Base-by-base conservation (phyloP, 495 filamentous ascomycete genomes). In the Jackrogersella multiformis region DNA sequence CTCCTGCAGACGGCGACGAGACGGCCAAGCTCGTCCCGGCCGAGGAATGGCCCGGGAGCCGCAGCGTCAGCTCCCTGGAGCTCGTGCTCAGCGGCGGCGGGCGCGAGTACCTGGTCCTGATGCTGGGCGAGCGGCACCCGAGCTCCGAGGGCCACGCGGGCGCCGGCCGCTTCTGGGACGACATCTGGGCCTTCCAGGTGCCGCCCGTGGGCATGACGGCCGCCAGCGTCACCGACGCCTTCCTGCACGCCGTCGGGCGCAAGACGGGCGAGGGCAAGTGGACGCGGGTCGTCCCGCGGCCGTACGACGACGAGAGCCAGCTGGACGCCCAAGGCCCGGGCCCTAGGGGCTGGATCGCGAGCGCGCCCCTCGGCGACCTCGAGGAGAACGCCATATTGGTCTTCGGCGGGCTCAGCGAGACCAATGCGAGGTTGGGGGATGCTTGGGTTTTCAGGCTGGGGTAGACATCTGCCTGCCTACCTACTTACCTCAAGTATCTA, bases 121-220 rank as follows among this genome's bases (percentile, higher is more conserved):
- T 90, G 30, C 85, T 92, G 46, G 92, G 92, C 5, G 90, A 93
- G 77, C 75, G 76, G 3, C 83, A 88, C 69, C 85, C 88, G 1
- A 88, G 84, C 69, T 73, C 76, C 6, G 74, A 85, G 26, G 90
- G 88, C 0, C 88, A 92, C 66, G 81, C 81, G n/a, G 86, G 82
- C 3, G 87, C 88, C 0, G 90, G 90, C 1, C 87, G 82, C 66
- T 91, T 92, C 81, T 80, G 86, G 67, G 75, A 79, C 15, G 91
- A 94, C 76, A 83, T 92, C 1, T 95, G 92, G 92, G 82, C 80
- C 0, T 95, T 89, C 73, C 85, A 91, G 68, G 78, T 92, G 32
- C 78, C 79, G 12, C 75, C 77, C 5, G 76, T 84, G 38, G 79
- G 81, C 36, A 79, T 79, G 76, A 82, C 79, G 6, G 76, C 81